Base-by-base conservation (phyloP, 345 rosid species). In the Populus euphratica region DNA sequence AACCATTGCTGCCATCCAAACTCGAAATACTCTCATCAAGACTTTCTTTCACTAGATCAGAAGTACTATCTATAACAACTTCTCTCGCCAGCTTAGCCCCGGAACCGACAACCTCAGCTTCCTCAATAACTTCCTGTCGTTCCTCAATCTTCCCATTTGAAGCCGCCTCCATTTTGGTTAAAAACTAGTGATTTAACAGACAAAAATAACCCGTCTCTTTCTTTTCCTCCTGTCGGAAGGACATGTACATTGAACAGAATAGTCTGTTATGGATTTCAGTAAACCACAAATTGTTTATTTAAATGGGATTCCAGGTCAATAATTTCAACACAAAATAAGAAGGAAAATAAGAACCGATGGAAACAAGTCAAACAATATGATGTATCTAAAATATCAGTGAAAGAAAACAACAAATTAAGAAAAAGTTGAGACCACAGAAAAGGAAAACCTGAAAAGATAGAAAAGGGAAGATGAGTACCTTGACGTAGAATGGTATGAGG, bases 111-210 rank as follows among this genome's bases (percentile, higher is more conserved):
- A 64, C 86, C 47, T 73, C 78, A 59, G 47, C 25, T 41, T 69
- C 43, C 35, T 82, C 74, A 33, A 20, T 3, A 29, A 49, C 59
- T 44, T 72, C 81, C 50, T 25, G 50, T 14, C 38, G 35, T 78
- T 76, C 79, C n/a, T 39, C 80, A n/a, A 49, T 78, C 77, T 31
- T 73, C 69, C 79, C 79, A 13, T 81, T 81, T 21, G 83, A 73
- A 54, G 68, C 20, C 29, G 52, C 83, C 71, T 84, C 89, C 87
- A 83, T 70, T 50, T 67, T 52, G 27, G 69, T 62, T 17, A 49
- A 52, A 76, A 33, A 69, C 20, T 29, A 41, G 43, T 29, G 27
- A 72, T 63, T 31, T 14, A 64, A 56, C 50, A 77, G 72, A 33
- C 27, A 43, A 68, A 65, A 31, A 38, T 13, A 39, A 2, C 0